Evolutionary conservation across 306 rosid genomes (phyloP).

Genomic region (Trifolium fragiferum): DNA sequence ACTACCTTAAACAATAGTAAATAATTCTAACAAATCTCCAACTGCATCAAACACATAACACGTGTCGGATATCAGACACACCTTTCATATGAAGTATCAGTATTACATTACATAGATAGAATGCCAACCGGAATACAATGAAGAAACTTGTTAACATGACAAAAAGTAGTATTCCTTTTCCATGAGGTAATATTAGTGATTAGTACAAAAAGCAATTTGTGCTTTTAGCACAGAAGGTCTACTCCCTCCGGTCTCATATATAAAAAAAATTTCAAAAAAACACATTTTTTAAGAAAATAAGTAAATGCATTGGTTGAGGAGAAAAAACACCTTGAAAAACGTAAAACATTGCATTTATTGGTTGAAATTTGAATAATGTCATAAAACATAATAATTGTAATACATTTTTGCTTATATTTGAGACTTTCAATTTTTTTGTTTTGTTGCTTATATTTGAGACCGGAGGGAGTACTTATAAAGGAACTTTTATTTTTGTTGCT

Average conservation of each 20-base stretch:
- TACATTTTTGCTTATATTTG: too few species aligned
- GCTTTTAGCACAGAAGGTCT: conserved; percentile 13
- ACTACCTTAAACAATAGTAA: not conserved
- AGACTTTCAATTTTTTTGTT: too few species aligned
- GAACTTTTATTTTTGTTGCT: not conserved
- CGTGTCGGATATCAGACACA: not conserved
- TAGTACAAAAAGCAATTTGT: not conserved
- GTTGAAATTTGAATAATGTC: too few species aligned
- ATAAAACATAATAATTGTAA: too few species aligned
- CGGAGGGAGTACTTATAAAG: too few species aligned
- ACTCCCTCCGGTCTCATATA: too few species aligned
- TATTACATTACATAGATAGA: not conserved
- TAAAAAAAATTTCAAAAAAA: too few species aligned
- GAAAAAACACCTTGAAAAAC: too few species aligned
- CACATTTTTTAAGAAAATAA: too few species aligned
- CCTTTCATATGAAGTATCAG: not conserved
- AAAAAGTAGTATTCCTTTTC: conserved; percentile 3
- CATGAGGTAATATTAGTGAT: not conserved
- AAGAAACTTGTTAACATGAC: not conserved
- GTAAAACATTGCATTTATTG: too few species aligned
- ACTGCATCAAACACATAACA: not conserved
- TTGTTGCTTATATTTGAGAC: too few species aligned
- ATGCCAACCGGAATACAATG: not conserved
- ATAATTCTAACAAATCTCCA: not conserved
- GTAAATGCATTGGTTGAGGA: too few species aligned